Evolutionary conservation across 73 alveolate genomes (phyloP).

Genomic region (Paramecium bursaria): DNA sequence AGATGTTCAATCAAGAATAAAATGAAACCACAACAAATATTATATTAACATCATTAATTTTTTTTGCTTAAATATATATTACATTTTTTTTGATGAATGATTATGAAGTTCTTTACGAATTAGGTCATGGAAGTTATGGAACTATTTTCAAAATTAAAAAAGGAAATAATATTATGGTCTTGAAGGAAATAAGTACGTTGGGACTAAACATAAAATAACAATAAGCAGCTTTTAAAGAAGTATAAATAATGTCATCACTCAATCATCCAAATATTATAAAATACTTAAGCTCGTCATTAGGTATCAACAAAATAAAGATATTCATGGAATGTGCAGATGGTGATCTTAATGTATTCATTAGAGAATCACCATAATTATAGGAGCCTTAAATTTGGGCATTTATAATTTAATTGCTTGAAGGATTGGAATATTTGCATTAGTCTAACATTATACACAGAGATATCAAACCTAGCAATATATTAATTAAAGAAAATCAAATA

Average conservation of each 20-base stretch:
- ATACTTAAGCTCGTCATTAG: conserved; percentile 68
- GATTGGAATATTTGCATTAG: conserved; percentile 87
- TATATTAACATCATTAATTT: too few relatives aligned
- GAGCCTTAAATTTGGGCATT: conserved; percentile 84
- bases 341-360: conserved; percentile 76
- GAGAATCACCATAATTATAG: conserved; percentile 74
- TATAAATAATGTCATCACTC: conserved; percentile 77
- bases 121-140: conserved; percentile 93
- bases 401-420: conserved; percentile 86
- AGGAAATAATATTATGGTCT: conserved; percentile 73
- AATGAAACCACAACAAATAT: too few relatives aligned
- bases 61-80: too few relatives aligned
- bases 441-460: conserved; percentile 90
- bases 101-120: conserved; percentile 80
- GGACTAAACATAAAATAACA: conserved; percentile 72
- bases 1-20: conserved; percentile 25
- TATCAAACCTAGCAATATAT: conserved; percentile 86
- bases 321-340: conserved; percentile 93
- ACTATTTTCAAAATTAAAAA: conserved; percentile 85
- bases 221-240: conserved; percentile 84
- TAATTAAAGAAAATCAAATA: conserved; percentile 78
- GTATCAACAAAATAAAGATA: conserved; percentile 78
- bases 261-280: conserved; percentile 85
- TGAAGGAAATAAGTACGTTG: conserved; percentile 80
- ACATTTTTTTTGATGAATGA: too few relatives aligned